Conservation (phyloP, 345 rosid species). For the Streptanthus diversifolius region DNA sequence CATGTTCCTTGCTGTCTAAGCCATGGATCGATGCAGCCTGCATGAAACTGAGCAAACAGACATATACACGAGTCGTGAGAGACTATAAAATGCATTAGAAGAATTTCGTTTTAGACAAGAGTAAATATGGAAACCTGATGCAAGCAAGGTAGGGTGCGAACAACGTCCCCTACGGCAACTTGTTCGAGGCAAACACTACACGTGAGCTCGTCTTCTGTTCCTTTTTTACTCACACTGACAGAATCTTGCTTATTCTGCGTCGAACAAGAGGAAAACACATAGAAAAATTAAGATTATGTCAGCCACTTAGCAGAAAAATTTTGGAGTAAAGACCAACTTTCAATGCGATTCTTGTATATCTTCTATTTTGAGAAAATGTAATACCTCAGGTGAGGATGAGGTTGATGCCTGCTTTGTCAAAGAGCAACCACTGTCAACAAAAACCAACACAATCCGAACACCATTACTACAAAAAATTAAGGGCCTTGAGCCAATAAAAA, state of each 20-base stretch:
- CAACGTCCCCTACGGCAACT: slow-evolving; percentile 56
- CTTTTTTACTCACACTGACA: slow-evolving; percentile 34
- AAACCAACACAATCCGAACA: not conserved
- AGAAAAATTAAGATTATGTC: not conserved
- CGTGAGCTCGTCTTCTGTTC: slow-evolving; percentile 63
- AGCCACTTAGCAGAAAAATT: not conserved
- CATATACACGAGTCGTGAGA: not conserved
- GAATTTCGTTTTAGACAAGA: not conserved
- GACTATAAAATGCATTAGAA: not conserved
- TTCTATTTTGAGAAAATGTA: not conserved
- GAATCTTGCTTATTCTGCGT: slow-evolving; percentile 53
- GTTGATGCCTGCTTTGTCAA: slow-evolving; percentile 52
- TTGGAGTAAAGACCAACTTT: not conserved
- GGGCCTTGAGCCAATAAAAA: not conserved
- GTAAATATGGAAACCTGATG: slow-evolving; percentile 51
- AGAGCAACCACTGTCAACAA: slow-evolving; percentile 45
- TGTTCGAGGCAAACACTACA: slow-evolving; percentile 86
- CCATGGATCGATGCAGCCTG: slow-evolving; percentile 77
- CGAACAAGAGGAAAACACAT: slow-evolving; percentile 16
- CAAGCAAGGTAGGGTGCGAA: slow-evolving; percentile 72
- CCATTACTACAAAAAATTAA: not conserved
- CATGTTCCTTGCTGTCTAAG: slow-evolving; percentile 80
- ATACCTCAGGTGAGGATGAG: slow-evolving; percentile 62
- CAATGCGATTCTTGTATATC: not conserved
- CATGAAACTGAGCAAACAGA: slow-evolving; percentile 60